Base-by-base conservation (phyloP, 2,329 filamentous ascomycete genomes). In the Pyricularia sp. region DNA sequence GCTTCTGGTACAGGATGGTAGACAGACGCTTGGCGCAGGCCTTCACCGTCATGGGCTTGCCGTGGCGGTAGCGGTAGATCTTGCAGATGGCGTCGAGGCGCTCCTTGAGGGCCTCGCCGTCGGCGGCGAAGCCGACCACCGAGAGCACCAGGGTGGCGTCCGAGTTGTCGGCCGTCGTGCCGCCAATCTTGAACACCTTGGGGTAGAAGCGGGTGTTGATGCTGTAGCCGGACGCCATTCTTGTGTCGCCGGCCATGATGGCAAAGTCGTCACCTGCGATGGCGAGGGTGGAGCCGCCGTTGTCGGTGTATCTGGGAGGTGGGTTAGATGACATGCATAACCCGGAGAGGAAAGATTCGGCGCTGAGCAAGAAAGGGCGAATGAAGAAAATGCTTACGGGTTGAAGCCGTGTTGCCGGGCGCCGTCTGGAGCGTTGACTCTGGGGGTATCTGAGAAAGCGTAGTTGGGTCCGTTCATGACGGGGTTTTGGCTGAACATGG, bases 51-150 rank as follows among this genome's bases (percentile, higher is more conserved):
- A 99, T 99, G 69, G 91, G 87, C 82, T 97, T 99, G 77, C 91
- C 91, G 77, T 97, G 93, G 76, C 96, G 92, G 82, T 97, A 97
- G 73, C 90, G 90, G 85, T 97, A 97, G 88, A 97, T 96, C 83
- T 96, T 97, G 82, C 96, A 94, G 73, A 96, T 86, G 68, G 91
- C 88, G 75, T 97, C 93, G 68, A 97, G 85, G 69, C 91, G 90
- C 79, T 97, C 93, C 78, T 94, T 93, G 71, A 99, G 82, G 44
- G 94, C 93, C 72, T 93, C 87, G 66, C 94, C 94, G 76, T 99
- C 94, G 68, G 94, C 94, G 16, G 93, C 91, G 75, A 97, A 99
- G 61, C 94, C 94, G 59, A 96, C 93, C 0, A 99, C 93, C 1
- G 93, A 96, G 62, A 99, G 84, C 19, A 97, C 85, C 72, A 99